Conservation (phyloP, 345 rosid species). For the Cardamine resedifolia region DNA sequence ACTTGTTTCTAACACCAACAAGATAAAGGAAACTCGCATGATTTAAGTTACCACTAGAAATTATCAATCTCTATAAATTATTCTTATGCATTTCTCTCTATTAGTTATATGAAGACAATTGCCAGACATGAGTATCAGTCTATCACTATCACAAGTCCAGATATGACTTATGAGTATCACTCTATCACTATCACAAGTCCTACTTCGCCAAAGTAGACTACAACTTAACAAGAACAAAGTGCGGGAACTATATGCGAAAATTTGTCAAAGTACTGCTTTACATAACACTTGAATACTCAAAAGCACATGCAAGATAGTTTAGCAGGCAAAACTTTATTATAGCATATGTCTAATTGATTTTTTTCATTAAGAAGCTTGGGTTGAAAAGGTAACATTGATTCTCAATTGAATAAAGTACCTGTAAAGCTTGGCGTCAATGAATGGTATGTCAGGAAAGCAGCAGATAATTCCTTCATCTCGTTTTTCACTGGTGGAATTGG, state of each 20-base stretch:
- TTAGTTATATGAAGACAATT: neutral
- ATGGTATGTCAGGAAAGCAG: slow-evolving; percentile 54
- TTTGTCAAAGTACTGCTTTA: neutral
- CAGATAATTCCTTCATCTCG: slow-evolving; percentile 36
- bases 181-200: neutral
- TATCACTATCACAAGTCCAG: neutral
- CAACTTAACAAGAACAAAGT: slow-evolving; percentile 8
- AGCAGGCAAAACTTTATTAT: neutral
- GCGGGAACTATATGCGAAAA: neutral
- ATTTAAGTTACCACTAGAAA: slow-evolving; percentile 3
- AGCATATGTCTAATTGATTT: neutral
- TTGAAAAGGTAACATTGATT: slow-evolving; percentile 13
- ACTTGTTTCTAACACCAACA: neutral
- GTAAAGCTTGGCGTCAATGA: slow-evolving; percentile 28
- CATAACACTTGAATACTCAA: neutral
- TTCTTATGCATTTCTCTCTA: neutral
- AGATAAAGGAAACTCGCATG: neutral
- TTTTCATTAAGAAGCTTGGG: neutral
- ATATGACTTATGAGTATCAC: too few species aligned
- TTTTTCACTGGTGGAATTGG: slow-evolving; percentile 33
- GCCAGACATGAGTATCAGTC: neutral
- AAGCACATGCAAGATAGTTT: neutral
- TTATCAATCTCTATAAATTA: neutral
- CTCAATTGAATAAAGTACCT: slow-evolving; percentile 37
- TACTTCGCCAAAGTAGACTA: neutral